Conservation (phyloP, 495 filamentous ascomycete species). For the Collariella sp. region DNA sequence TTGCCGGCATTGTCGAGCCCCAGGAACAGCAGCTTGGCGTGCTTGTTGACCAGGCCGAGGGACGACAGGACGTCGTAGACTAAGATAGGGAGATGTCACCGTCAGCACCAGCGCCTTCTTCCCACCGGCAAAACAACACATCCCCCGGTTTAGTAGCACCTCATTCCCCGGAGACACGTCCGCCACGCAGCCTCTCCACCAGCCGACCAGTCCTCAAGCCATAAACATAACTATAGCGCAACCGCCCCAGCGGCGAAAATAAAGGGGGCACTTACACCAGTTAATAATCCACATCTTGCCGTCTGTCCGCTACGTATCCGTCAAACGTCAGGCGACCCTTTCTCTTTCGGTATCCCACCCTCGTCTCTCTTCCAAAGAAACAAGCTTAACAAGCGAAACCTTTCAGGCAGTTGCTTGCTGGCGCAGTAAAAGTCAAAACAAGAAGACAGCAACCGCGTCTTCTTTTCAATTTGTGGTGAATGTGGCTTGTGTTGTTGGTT, state of each 20-base stretch:
- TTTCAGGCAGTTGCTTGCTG: neutral
- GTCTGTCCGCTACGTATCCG: neutral
- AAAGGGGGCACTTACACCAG: slow-evolving; percentile 66
- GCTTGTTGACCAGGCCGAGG: slow-evolving; percentile 91
- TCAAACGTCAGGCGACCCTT: neutral
- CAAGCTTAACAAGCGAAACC: neutral
- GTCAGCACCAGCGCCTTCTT: slow-evolving; percentile 17
- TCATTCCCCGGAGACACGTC: neutral
- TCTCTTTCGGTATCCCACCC: neutral
- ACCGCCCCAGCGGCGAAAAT: neutral
- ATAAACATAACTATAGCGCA: neutral
- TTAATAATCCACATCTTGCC: slow-evolving; percentile 86
- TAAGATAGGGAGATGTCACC: slow-evolving; percentile 29
- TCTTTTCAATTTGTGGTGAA: neutral
- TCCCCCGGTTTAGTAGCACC: neutral
- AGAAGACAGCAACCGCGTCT: neutral
- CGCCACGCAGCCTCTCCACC: neutral
- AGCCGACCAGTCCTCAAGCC: neutral
- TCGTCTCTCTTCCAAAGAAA: neutral
- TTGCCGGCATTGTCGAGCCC: slow-evolving; percentile 97
- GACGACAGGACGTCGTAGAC: slow-evolving; percentile 89
- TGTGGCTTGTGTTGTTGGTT: neutral
- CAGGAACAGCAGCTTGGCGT: slow-evolving; percentile 87
- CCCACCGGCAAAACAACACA: neutral
- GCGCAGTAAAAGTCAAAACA: too few species aligned